These are phyloP conservation scores for Colletotrichum sp. DNA, from an alignment of 2,329 filamentous ascomycete genomes.

Conservation along the genomic window DNA sequence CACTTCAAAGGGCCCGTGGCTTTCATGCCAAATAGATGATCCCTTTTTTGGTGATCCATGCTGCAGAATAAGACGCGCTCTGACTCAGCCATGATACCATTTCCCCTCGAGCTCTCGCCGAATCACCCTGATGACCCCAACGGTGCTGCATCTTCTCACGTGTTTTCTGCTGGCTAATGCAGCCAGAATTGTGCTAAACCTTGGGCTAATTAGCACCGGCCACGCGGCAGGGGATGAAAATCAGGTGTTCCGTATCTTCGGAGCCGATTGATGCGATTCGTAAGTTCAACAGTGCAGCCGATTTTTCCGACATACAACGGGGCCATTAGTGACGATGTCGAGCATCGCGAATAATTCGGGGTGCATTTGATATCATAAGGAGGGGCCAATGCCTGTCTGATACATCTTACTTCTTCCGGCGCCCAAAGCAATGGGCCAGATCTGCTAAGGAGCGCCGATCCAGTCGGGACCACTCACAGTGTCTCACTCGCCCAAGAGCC, in stretches of 20 bases:
- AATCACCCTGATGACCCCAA: neutral
- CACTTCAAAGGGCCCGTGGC: neutral
- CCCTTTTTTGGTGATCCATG: neutral
- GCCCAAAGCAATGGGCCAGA: neutral
- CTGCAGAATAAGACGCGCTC: neutral
- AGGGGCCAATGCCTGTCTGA: neutral
- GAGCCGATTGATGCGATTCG: neutral
- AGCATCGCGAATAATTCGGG: neutral
- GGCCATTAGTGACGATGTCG: neutral
- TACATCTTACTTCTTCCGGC: neutral
- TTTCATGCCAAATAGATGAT: neutral
- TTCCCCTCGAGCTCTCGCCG: neutral
- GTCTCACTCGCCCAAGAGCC: neutral
- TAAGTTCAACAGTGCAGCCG: neutral
- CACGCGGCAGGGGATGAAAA: neutral
- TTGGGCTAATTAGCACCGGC: neutral
- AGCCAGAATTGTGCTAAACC: neutral
- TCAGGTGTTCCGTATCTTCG: neutral
- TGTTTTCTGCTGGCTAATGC: neutral
- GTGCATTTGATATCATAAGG: neutral
- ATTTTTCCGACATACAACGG: neutral
- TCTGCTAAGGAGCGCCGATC: neutral
- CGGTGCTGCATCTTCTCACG: neutral
- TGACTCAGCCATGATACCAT: neutral
- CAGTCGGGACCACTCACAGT: neutral